Base-by-base conservation (phyloP, 179 eudicot genomes). In the Spinacia oleracea region DNA sequence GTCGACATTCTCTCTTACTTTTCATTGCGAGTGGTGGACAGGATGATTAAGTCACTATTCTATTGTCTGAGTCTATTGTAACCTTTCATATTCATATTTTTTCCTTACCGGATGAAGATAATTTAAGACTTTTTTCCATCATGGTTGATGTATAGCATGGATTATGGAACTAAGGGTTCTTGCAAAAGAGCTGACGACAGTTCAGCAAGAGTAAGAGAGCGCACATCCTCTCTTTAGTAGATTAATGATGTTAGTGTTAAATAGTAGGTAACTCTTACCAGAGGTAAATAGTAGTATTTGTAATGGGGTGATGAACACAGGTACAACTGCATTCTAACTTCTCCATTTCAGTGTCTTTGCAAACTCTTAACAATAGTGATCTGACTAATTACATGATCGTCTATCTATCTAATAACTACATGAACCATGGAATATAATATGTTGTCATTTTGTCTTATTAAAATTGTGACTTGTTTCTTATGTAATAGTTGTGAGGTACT, bases 151-250 rank as follows among this genome's bases (percentile, higher is more conserved):
- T 42, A 35, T 81, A 78, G 89, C 77, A 82, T 87, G 86, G 90
- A 96, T 78, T 82, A 77, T 68, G 97, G 95, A 84, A 94, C 94
- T 62, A 94, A 88, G 80, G 96, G 90, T 82, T 94, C 97, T 69
- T 87, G 90, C 82, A 93, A 90, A 71, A 88, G 89, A 90, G 93
- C 97, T 84, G 85, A 90, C 78, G 91, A 87, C 64, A 90, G 90
- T 82, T 85, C 91, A 38, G 76, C 91, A 70, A 83, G 89, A 90
- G 98, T 92, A 81, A 85, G 90, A 69, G 76, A n/a, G n/a, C n/a
- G n/a, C 72, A 80, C 78, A 8, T 53, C 31, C 63, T 76, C 38
- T 51, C 46, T 70, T n/a, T 60, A 8, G 27, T 46, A 45, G 59
- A 20, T 59, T 62, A 70, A 18, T 59, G 67, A 58, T 43, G 60